Evolutionary conservation across 2,329 filamentous ascomycete species (phyloP), one percentile per base, ranked within the genome.

Genomic region (Alternaria brassicae): DNA sequence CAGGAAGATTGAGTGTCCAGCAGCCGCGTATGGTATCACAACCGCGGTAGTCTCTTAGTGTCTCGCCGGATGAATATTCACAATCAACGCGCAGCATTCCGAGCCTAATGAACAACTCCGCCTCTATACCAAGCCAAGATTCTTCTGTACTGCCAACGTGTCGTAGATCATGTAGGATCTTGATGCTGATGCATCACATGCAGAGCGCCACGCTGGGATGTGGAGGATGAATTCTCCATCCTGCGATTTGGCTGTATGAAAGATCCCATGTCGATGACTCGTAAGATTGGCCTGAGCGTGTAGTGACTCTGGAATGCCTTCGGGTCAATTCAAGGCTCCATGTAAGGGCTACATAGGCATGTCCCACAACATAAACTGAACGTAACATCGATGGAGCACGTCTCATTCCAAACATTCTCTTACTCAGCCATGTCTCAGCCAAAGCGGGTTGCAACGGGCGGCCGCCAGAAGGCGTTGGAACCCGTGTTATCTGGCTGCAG

Each of bases 1-100:
- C 58, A 53, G 42, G 41, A 37, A 30, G 42, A 49, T 48, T 48
- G 40, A 50, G 47, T 23, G 44, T 15, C 32, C n/a, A 36, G 15
- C 23, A 54, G 52, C 52, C 25, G 36, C 41, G 9, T 13, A 23
- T 10, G n/a, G 41, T 54, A 30, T 12, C 42, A 37, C 52, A 21
- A 23, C n/a, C n/a, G 32, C 21, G 51, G 15, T 21, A 12, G 12
- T 34, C 21, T 45, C 19, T n/a, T 5, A 53, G 17, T n/a, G 8
- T 21, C 42, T 30, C 32, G 32, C 39, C 32, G 52, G 21, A 39
- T n/a, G 6, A 28, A 27, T 13, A 37, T 21, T 39, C 15, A n/a
- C 27, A 30, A 30, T 23, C 32, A 36, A 48, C 17, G 30, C 41
- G 27, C 41, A 34, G 36, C 44, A 49, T 49, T 17, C 23, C 27